These are phyloP conservation scores for Penicillium vulpinum DNA, from an alignment of 2,329 filamentous ascomycete genomes.

Conservation along the genomic window DNA sequence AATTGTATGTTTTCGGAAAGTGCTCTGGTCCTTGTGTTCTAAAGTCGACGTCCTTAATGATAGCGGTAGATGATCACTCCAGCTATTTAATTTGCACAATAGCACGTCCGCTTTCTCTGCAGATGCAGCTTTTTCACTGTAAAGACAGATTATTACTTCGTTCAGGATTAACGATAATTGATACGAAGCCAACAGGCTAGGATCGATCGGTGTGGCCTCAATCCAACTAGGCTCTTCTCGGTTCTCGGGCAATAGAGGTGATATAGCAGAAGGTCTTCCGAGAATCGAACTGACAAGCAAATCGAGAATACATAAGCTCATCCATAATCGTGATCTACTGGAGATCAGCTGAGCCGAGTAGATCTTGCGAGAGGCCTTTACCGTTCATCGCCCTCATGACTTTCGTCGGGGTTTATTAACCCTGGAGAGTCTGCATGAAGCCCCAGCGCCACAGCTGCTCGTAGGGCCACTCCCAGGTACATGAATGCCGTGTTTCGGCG, in stretches of 20 bases:
- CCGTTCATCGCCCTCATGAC: slow-evolving; percentile 24
- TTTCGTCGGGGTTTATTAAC: slow-evolving; percentile 15
- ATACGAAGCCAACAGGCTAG: slow-evolving; percentile 45
- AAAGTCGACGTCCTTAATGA: slow-evolving; percentile 27
- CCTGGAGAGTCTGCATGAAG: slow-evolving; percentile 44
- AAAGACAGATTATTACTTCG: slow-evolving; percentile 46
- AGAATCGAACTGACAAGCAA: slow-evolving; percentile 52
- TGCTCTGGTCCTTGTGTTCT: slow-evolving; percentile 18
- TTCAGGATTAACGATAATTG: slow-evolving; percentile 48
- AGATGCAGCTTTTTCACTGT: slow-evolving; percentile 41
- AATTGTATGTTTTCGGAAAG: slow-evolving; percentile 41
- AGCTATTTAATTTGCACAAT: slow-evolving; percentile 46
- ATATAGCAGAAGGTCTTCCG: slow-evolving; percentile 43
- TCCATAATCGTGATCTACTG: slow-evolving; percentile 46
- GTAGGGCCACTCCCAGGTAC: slow-evolving; percentile 61
- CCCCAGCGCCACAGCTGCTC: slow-evolving; percentile 59
- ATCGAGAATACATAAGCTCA: slow-evolving; percentile 52
- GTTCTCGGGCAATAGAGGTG: slow-evolving; percentile 30
- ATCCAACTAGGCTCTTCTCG: slow-evolving; percentile 16
- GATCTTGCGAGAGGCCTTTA: slow-evolving; percentile 11
- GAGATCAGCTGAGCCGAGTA: slow-evolving; percentile 2
- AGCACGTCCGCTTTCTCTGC: slow-evolving; percentile 41
- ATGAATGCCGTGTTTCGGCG: slow-evolving; percentile 63
- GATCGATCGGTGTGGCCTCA: slow-evolving; percentile 10
- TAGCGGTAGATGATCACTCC: slow-evolving; percentile 49